Evolutionary conservation across 441 rosid species (phyloP), one percentile per base, ranked within the genome.

Genomic region (Brassica balearica): DNA sequence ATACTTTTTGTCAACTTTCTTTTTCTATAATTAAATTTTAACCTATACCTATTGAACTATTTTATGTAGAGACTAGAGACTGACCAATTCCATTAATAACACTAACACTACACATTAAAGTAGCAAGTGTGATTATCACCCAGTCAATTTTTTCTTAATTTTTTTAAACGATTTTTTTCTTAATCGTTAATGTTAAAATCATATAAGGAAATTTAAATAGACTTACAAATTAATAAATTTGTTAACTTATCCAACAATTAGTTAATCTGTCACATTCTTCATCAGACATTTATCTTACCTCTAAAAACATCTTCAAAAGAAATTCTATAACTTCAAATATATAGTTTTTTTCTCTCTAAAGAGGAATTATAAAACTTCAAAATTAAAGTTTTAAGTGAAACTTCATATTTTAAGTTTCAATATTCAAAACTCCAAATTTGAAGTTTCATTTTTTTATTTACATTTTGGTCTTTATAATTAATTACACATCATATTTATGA

Each of bases 201-300:
- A 22, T 20, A 5, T 11, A 15, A 25, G 4, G 60, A 34, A 56
- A n/a, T 11, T 43, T 38, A 65, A 11, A 32, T 38, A 38, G 46
- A 38, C 7, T 38, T 3, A 38, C n/a, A 29, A 27, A 38, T 11
- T 19, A 32, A 5, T 48, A 11, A 51, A 4, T 61, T 25, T 36
- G 41, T 61, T 51, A 73, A 12, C 62, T 8, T 62, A 79, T 3
- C 53, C 67, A 25, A 29, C 55, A 68, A 41, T 64, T 25, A 63
- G 75, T 41, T 79, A 63, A 15, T 10, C 71, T 6, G 20, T 74
- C 68, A 79, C 78, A 69, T 69, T 64, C 22, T 5, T 62, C 38
- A 61, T 73, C 27, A 36, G 41, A 64, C 53, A 79, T 68, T 25
- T 8, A 53, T 60, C 23, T 72, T 66, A 9, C 67, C 69, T 32